Conservation (phyloP, 768 basidiomycete genomes). For the Multifurca ochricompacta region DNA sequence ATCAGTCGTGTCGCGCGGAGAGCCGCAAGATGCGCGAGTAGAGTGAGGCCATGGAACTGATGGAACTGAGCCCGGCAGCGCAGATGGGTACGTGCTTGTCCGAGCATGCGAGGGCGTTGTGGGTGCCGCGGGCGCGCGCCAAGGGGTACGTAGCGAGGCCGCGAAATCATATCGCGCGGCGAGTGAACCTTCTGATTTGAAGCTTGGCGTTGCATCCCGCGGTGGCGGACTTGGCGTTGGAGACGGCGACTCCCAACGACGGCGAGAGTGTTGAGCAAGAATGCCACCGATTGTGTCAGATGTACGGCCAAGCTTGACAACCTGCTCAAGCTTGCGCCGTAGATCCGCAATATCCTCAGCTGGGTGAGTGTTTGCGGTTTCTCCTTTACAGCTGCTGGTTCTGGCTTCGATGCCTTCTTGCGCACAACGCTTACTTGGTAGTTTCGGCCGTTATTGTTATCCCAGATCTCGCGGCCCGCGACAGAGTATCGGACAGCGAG, state of each 20-base stretch:
- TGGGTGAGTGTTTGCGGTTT: not conserved
- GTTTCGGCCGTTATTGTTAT: constrained; percentile 76
- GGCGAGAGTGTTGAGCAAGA: constrained; percentile 21
- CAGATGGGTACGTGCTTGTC: constrained; percentile 44
- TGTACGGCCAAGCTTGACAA: constrained; percentile 32
- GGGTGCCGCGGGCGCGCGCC: constrained; percentile 30
- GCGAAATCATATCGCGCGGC: constrained; percentile 53
- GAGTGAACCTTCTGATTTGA: constrained; percentile 34
- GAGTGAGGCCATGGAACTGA: constrained; percentile 36
- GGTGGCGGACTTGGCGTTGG: constrained; percentile 17
- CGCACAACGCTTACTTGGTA: constrained; percentile 66
- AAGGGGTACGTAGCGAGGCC: constrained; percentile 42
- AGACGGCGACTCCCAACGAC: constrained; percentile 16
- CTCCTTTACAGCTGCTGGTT: constrained; percentile 11
- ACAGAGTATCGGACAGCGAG: constrained; percentile 69
- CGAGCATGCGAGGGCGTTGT: constrained; percentile 28
- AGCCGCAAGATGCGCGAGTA: not conserved
- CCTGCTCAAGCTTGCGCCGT: constrained; percentile 56
- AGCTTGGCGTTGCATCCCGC: constrained; percentile 16
- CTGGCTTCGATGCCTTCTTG: constrained; percentile 27
- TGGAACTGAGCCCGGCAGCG: constrained; percentile 32
- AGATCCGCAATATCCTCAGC: constrained; percentile 52
- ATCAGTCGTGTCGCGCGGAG: constrained; percentile 1
- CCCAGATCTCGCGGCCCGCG: constrained; percentile 80
- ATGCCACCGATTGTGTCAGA: constrained; percentile 31